phyloP scores from a whole-genome alignment of 495 filamentous ascomycete species.

The Hypoxylon perforatum region DNA sequence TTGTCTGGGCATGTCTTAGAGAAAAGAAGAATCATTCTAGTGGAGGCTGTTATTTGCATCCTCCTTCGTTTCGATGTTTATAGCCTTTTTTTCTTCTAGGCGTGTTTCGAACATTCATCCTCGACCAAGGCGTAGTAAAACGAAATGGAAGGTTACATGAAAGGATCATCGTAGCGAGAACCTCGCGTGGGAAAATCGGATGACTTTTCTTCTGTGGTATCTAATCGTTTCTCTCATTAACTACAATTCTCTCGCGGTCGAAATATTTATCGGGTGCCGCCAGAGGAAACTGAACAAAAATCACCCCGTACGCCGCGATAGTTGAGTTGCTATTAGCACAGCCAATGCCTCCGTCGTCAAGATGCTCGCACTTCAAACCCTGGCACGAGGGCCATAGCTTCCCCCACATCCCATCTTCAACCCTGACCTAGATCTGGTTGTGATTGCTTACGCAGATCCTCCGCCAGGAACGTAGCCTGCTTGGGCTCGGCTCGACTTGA shows the following conservation, averaged over 20 bases:
- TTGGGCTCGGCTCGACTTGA: conserved; percentile 81
- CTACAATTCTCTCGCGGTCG: conserved; percentile 24
- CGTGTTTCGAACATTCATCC: conserved; percentile 26
- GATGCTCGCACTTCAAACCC: conserved; percentile 10
- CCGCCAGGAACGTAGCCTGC: conserved; percentile 63
- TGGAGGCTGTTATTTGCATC: conserved; percentile 13
- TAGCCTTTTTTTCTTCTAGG: conserved; percentile 4
- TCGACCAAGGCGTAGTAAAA: conserved; percentile 11
- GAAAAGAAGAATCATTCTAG: conserved; percentile 5
- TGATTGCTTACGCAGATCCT: conserved; percentile 6
- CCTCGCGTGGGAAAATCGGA: conserved; percentile 17
- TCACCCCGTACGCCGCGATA: too few species aligned
- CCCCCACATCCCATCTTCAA: conserved; percentile 3
- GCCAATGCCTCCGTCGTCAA: conserved; percentile 3
- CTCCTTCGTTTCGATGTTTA: conserved; percentile 18
- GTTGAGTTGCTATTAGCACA: background rate
- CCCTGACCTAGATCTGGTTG: background rate
- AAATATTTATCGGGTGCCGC: conserved; percentile 20
- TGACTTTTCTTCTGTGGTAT: conserved; percentile 30
- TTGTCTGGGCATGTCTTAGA: too few species aligned
- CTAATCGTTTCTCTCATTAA: conserved; percentile 39
- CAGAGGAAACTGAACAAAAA: background rate
- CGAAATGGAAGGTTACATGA: conserved; percentile 34
- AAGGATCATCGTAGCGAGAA: conserved; percentile 24
- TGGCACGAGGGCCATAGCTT: background rate